phyloP scores from a whole-genome alignment of 2,329 filamentous ascomycete species.

The Daldinia sp. region DNA sequence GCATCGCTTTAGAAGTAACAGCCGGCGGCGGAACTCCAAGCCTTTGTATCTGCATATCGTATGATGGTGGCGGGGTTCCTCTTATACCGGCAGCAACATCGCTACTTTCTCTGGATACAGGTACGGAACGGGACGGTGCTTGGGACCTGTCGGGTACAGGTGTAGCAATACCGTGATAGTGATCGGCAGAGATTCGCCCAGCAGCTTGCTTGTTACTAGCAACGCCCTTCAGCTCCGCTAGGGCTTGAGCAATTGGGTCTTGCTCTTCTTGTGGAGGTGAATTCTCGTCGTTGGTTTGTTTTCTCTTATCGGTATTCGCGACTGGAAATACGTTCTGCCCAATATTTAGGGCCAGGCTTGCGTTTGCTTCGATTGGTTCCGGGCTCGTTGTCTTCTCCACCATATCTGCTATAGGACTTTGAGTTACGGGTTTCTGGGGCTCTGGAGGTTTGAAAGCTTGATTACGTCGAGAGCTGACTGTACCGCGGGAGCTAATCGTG shows the following conservation, averaged over 20 bases:
- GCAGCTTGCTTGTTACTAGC: conserved; percentile 78
- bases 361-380: conserved; percentile 88
- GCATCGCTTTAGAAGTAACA: conserved; percentile 93
- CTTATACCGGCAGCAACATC: conserved; percentile 65
- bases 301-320: conserved; percentile 74
- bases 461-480: conserved; percentile 47
- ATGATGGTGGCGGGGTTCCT: conserved; percentile 86
- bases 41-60: conserved; percentile 78
- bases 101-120: conserved; percentile 50
- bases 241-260: conserved; percentile 90
- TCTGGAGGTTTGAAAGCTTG: conserved; percentile 53
- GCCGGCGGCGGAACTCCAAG: conserved; percentile 91
- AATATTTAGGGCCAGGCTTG: conserved; percentile 91
- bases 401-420: conserved; percentile 52
- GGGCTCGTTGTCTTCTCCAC: conserved; percentile 64
- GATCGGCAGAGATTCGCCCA: conserved; percentile 89
- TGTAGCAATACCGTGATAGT: conserved; percentile 91
- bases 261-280: conserved; percentile 64
- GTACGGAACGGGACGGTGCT: conserved; percentile 54
- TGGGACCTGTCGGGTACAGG: conserved; percentile 57
- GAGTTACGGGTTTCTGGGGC: conserved; percentile 47
- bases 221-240: conserved; percentile 91
- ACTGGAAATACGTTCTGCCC: conserved; percentile 97
- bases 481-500: conserved; percentile 21
- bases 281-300: conserved; percentile 50